phyloP scores from a whole-genome alignment of 305 asterid species.

The Stenogyne calaminthoides region DNA sequence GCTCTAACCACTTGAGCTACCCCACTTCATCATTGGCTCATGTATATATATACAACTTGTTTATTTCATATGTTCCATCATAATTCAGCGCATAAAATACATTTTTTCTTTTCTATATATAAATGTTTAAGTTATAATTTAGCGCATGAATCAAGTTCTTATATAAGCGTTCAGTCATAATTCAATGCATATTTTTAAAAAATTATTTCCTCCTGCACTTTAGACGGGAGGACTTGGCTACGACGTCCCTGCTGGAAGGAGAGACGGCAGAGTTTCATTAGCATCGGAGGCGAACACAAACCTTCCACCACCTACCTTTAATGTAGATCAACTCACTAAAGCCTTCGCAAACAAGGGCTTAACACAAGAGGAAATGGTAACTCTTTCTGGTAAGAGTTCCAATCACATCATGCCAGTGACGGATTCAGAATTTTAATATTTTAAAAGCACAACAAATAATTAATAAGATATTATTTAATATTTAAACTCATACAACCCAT shows the following conservation, averaged over 20 bases:
- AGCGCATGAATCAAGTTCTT: not conserved
- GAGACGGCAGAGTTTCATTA: conserved; percentile 66
- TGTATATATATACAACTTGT: not conserved
- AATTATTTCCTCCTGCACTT: conserved; percentile 32
- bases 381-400: conserved; percentile 64
- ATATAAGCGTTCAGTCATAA: no score
- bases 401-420: no score
- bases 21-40: no score
- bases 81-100: conserved; percentile 16
- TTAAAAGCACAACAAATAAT: no score
- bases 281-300: conserved; percentile 45
- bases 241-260: conserved; percentile 73
- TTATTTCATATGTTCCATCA: conserved; percentile 2
- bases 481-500: no score
- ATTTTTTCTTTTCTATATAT: no score
- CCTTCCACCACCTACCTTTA: conserved; percentile 52
- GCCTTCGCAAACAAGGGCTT: conserved; percentile 61
- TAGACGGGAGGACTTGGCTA: conserved; percentile 55
- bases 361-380: conserved; percentile 80
- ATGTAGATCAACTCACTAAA: conserved; percentile 57
- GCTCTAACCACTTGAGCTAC: no score
- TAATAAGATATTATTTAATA: no score
- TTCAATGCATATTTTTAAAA: no score
- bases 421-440: no score
- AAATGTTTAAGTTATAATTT: conserved; percentile 30